phyloP scores from a whole-genome alignment of 495 filamentous ascomycete genomes.

The Collariella sp. region DNA sequence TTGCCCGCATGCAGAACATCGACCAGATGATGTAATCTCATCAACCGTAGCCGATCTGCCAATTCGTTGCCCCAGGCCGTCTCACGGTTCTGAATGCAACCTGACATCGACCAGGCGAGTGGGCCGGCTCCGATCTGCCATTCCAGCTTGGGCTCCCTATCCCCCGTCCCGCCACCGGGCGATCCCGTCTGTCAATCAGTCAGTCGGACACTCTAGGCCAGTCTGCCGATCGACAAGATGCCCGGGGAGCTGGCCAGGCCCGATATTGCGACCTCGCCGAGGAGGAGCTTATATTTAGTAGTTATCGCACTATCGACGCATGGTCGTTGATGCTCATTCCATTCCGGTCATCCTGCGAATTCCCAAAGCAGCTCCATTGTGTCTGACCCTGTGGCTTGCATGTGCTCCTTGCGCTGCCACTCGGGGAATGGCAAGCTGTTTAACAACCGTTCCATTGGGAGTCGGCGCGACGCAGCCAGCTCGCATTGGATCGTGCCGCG shows the following conservation, averaged over 20 bases:
- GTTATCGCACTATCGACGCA: too few species aligned
- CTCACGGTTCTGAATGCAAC: background rate
- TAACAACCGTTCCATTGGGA: background rate
- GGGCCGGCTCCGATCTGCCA: background rate
- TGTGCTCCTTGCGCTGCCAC: background rate
- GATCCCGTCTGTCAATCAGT: conserved; percentile 1
- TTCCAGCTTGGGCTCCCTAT: too few species aligned
- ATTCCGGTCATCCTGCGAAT: too few species aligned
- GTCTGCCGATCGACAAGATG: background rate
- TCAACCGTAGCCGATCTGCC: conserved; percentile 1
- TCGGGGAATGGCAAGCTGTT: background rate
- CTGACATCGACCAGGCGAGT: background rate
- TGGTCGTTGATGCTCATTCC: too few species aligned
- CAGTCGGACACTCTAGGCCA: background rate
- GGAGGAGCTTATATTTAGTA: background rate
- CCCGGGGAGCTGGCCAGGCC: background rate
- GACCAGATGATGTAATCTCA: conserved; percentile 14
- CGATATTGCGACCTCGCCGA: background rate
- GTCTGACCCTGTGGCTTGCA: background rate
- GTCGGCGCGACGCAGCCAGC: conserved; percentile 19
- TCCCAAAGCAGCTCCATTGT: too few species aligned
- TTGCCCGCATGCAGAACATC: background rate
- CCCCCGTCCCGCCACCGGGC: conserved; percentile 2
- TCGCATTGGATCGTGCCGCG: conserved; percentile 21
- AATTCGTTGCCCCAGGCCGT: background rate